Conservation (phyloP, 345 rosid species). For the Syzygium aqueum region DNA sequence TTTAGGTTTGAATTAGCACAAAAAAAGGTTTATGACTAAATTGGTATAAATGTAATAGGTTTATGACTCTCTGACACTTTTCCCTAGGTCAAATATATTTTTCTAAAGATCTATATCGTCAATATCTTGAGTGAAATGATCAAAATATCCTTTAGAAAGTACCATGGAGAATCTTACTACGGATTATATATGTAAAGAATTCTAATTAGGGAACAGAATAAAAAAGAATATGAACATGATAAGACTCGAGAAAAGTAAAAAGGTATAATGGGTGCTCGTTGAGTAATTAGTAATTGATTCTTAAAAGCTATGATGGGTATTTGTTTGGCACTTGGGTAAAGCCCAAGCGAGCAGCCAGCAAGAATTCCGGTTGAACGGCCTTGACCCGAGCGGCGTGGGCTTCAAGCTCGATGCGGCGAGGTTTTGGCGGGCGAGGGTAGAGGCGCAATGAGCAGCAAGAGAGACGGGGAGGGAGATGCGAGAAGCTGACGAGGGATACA, state of each 20-base stretch:
- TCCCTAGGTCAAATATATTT: too few species aligned
- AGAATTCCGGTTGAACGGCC: too few species aligned
- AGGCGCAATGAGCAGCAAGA: neutral
- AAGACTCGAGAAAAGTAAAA: neutral
- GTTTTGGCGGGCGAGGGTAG: neutral
- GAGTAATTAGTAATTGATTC: too few species aligned
- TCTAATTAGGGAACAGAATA: neutral
- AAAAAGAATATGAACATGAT: neutral
- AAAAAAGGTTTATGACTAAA: too few species aligned
- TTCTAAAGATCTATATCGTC: too few species aligned
- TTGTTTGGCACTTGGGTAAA: neutral
- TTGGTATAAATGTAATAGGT: too few species aligned
- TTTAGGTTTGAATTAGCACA: too few species aligned
- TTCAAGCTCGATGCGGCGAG: neutral
- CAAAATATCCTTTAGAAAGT: neutral
- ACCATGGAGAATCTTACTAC: neutral
- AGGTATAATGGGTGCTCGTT: neutral
- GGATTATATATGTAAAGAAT: neutral
- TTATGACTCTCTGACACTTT: too few species aligned
- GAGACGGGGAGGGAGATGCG: neutral
- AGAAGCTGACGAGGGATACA: neutral
- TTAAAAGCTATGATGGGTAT: neutral
- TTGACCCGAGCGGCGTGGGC: neutral
- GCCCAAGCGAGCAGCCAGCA: too few species aligned
- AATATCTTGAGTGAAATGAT: neutral